Percentiles rank a stretch among this genome's conserved stretches.
phyloP scores from a whole-genome alignment of 2,329 filamentous ascomycete species.

The Hypocreales sp. region DNA sequence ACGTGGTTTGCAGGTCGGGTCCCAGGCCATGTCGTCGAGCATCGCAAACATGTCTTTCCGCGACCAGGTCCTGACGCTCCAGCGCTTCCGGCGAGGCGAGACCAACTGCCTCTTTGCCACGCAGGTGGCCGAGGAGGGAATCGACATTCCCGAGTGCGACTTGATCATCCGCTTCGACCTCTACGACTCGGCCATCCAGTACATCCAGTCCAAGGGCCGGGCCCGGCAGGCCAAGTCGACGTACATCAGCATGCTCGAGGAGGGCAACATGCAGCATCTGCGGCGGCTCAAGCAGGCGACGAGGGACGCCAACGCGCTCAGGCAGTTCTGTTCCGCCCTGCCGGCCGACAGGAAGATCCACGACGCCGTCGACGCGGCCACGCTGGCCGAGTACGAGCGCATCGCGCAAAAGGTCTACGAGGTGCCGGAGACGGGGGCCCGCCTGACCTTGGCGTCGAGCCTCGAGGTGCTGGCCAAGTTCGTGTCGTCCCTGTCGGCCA shows the following conservation, averaged over 20 bases:
- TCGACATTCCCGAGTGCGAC: conserved; percentile 55
- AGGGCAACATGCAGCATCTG: conserved; percentile 45
- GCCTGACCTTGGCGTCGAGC: conserved; percentile 62
- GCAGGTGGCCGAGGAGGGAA: conserved; percentile 50
- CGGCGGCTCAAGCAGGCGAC: conserved; percentile 42
- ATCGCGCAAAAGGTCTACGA: conserved; percentile 34
- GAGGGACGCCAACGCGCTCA: conserved; percentile 46
- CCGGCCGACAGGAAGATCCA: conserved; percentile 51
- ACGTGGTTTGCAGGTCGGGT: conserved; percentile 12
- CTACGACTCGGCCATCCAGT: conserved; percentile 82
- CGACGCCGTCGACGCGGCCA: conserved; percentile 7
- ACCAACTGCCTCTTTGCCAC: conserved; percentile 52
- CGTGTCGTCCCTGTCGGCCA: conserved; percentile 41
- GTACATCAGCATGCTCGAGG: conserved; percentile 75
- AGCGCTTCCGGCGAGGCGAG: conserved; percentile 42
- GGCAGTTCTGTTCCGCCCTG: conserved; percentile 59
- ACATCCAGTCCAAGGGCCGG: conserved; percentile 82
- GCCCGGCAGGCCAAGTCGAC: conserved; percentile 64
- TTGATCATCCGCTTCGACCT: conserved; percentile 66
- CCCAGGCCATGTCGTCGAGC: conserved; percentile 17
- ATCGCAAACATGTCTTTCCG: conserved; percentile 52
- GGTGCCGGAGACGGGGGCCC: conserved; percentile 55
- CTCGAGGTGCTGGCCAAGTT: conserved; percentile 59
- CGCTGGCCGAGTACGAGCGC: conserved; percentile 7
- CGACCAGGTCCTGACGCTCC: conserved; percentile 59